Percentiles rank a stretch among this genome's conserved stretches.
Conservation (phyloP, 345 rosid species). For the Rubroshorea leprosula region DNA sequence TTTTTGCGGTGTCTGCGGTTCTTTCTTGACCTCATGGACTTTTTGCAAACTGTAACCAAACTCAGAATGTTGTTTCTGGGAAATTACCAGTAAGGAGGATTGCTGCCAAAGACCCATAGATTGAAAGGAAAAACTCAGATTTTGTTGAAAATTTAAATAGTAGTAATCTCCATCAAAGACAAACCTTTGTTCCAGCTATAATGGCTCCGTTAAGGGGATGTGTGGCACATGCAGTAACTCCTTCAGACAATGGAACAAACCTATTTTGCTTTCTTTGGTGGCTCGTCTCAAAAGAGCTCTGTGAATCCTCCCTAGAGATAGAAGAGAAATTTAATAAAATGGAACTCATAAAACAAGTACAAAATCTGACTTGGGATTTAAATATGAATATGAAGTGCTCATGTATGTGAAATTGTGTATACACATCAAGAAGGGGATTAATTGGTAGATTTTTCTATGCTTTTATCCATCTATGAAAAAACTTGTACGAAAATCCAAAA, state of each 20-base stretch:
- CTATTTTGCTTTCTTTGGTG: conserved; percentile 41
- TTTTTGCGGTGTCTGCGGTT: too few relatives aligned
- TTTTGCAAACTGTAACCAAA: neutral
- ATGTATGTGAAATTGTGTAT: too few relatives aligned
- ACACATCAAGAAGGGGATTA: too few relatives aligned
- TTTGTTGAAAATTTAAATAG: too few relatives aligned
- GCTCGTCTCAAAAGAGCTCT: conserved; percentile 19
- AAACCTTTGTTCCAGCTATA: conserved; percentile 84
- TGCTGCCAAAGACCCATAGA: conserved; percentile 36
- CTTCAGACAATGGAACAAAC: conserved; percentile 68
- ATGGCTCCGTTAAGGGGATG: conserved; percentile 75
- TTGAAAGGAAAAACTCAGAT: too few relatives aligned
- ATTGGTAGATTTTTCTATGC: too few relatives aligned
- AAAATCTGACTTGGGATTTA: too few relatives aligned
- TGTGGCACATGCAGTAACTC: conserved; percentile 58
- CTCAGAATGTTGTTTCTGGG: conserved; percentile 36
- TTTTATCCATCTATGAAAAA: too few relatives aligned
- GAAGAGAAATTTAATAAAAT: neutral
- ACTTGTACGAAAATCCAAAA: too few relatives aligned
- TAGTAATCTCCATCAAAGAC: conserved; percentile 12
- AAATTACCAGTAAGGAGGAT: conserved; percentile 54
- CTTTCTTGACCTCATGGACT: neutral
- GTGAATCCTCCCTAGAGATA: conserved; percentile 37
- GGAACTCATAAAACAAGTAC: neutral
- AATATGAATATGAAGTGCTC: too few relatives aligned